Percentiles rank a stretch among this genome's conserved stretches.
Conservation (phyloP, 2,329 filamentous ascomycete species). For the Arthrinium phaeospermum region DNA sequence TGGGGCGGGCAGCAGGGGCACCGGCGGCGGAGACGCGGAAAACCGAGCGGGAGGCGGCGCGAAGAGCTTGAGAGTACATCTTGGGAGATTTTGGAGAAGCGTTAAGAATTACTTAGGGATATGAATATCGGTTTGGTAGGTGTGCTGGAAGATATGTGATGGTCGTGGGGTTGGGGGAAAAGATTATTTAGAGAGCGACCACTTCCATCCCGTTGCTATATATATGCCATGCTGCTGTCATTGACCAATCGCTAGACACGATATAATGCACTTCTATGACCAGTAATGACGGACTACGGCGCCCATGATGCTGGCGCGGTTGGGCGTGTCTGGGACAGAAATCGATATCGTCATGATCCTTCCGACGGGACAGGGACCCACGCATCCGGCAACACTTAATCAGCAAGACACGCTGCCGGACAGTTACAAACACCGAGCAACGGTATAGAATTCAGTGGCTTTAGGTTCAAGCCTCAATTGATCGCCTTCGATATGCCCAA, state of each 20-base stretch:
- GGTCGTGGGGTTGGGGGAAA: not conserved
- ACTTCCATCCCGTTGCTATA: not conserved
- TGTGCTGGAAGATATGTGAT: accelerated
- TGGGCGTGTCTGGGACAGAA: not conserved
- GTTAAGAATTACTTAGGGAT: too few species aligned
- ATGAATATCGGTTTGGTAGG: not conserved
- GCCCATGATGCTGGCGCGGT: not conserved
- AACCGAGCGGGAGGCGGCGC: not conserved
- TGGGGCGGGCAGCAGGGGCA: not conserved
- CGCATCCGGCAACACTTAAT: not conserved
- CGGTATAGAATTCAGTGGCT: not conserved
- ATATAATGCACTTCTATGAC: not conserved
- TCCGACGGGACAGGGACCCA: not conserved
- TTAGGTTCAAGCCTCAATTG: not conserved
- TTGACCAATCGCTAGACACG: not conserved
- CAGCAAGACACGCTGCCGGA: not conserved
- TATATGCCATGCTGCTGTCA: not conserved
- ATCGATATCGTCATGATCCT: slow-evolving; percentile 15
- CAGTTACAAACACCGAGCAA: slow-evolving; percentile 14
- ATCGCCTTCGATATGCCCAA: not conserved
- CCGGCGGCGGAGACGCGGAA: not conserved
- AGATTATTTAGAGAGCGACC: not conserved
- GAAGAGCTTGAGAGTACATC: slow-evolving; percentile 9
- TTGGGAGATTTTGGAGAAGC: not conserved
- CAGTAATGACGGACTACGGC: not conserved